Base-by-base conservation (phyloP, 2,329 filamentous ascomycete genomes). In the Penicillium palitans region DNA sequence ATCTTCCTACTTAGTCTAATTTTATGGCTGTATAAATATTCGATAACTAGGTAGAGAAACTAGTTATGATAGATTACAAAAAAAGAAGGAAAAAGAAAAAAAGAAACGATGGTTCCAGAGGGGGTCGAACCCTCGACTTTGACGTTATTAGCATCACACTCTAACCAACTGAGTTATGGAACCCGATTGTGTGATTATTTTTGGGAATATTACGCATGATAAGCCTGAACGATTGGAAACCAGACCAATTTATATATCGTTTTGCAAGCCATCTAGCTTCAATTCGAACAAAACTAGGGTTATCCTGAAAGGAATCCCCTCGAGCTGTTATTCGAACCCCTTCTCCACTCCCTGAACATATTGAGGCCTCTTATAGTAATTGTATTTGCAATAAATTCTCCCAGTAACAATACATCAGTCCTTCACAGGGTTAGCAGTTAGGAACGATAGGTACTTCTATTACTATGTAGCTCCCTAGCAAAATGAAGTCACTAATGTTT, bases 91-190 rank as follows among this genome's bases (percentile, higher is more conserved):
- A 46, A 50, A 13, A 0, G 13, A 19, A 46, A 50, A 39, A 42
- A 31, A 4, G 6, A 13, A 33, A 13, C 10, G n/a, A 25, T 52
- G 49, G 49, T 52, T 52, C 49, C 49, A 52, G 49, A 52, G 49
- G 49, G 49, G 37, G 37, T 52, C 37, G 49, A 50, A 50, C 47
- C 47, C 47, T 50, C 47, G 47, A 50, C 47, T 50, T 50, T 27
- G 47, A 4, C 47, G 47, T 50, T 50, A 50, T 50, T 50, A 50
- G 47, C 47, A 50, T 4, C 47, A 27, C 47, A 50, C 47, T 50
- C 47, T 50, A 50, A 50, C 47, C 47, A 50, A 50, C 47, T 50
- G 47, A 50, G 49, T 52, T 52, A 52, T 52, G 49, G 49, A 52
- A 52, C 49, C 48, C 3, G 8, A 31, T 17, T 33, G 17, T 21